Percentiles rank a stretch among this genome's conserved stretches.
These are phyloP conservation scores for Starmerella stellata DNA, from an alignment of 805 yeast species.

Conservation along the genomic window DNA sequence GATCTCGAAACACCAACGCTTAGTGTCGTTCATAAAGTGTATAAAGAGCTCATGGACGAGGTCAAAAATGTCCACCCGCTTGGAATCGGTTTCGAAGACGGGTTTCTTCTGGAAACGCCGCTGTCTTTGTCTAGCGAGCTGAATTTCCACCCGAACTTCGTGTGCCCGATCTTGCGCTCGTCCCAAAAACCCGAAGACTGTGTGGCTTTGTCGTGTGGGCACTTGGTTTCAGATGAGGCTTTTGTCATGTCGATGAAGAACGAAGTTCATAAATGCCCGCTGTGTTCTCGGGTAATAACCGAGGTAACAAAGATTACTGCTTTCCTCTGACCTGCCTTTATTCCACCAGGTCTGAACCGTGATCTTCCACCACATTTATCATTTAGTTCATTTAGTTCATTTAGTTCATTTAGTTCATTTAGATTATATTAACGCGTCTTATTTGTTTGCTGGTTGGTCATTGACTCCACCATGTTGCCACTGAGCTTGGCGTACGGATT, in stretches of 20 bases:
- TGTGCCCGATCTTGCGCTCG: conserved; percentile 54
- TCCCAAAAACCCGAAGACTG: conserved; percentile 30
- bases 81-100: neutral
- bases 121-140: conserved; percentile 35
- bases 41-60: neutral
- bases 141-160: conserved; percentile 46
- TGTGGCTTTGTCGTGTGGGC: conserved; percentile 46
- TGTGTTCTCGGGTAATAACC: neutral
- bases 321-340: too few species aligned
- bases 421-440: too few species aligned
- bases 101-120: conserved; percentile 22
- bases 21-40: neutral
- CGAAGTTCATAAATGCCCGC: neutral
- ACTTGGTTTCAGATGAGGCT: conserved; percentile 32
- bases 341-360: too few species aligned
- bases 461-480: conserved; percentile 20
- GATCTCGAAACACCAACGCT: neutral
- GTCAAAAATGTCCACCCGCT: too few species aligned
- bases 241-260: neutral
- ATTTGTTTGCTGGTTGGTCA: too few species aligned
- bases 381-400: too few species aligned
- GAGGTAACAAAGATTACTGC: too few species aligned
- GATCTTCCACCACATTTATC: too few species aligned
- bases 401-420: too few species aligned
- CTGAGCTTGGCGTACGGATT: conserved; percentile 25